Percentiles rank a stretch among this genome's conserved stretches.
phyloP scores from a whole-genome alignment of 768 basidiomycete species.

The Mycena epipterygia region DNA sequence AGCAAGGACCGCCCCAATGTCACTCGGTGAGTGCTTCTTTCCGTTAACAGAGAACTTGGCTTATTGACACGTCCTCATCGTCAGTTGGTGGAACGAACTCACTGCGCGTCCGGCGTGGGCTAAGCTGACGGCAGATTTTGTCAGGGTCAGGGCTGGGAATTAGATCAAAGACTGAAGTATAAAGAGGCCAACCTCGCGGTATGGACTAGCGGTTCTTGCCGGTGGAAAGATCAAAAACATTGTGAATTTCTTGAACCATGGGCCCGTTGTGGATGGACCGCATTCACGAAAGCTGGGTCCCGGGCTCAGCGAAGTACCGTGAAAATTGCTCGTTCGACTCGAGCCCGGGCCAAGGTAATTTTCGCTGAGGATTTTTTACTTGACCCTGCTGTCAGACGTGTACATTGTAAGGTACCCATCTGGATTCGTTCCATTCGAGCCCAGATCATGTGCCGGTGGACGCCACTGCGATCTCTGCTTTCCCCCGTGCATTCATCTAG shows the following conservation, averaged over 20 bases:
- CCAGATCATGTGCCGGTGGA: neutral
- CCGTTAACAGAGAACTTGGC: neutral
- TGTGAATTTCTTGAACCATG: slow-evolving; percentile 2
- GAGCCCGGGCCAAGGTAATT: neutral
- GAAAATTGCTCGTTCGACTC: neutral
- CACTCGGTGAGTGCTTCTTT: slow-evolving; percentile 48
- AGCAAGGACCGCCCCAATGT: slow-evolving; percentile 56
- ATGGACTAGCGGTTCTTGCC: slow-evolving; percentile 7
- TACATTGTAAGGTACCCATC: neutral
- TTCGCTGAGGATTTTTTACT: neutral
- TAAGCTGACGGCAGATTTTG: slow-evolving; percentile 45
- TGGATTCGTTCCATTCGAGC: neutral
- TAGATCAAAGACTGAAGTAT: slow-evolving; percentile 5
- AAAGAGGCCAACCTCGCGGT: slow-evolving; percentile 16
- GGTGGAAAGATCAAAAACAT: neutral
- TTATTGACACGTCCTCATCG: slow-evolving; percentile 1
- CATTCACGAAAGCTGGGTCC: neutral
- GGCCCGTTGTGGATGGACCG: too few relatives aligned
- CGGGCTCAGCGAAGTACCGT: neutral
- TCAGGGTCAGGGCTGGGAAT: slow-evolving; percentile 15
- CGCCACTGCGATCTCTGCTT: neutral
- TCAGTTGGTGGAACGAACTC: slow-evolving; percentile 67
- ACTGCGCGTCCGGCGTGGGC: slow-evolving; percentile 63
- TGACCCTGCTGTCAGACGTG: neutral
- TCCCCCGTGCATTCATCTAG: neutral